phyloP scores from a whole-genome alignment of 2,329 filamentous ascomycete species.

The Leptodontidium sp. region DNA sequence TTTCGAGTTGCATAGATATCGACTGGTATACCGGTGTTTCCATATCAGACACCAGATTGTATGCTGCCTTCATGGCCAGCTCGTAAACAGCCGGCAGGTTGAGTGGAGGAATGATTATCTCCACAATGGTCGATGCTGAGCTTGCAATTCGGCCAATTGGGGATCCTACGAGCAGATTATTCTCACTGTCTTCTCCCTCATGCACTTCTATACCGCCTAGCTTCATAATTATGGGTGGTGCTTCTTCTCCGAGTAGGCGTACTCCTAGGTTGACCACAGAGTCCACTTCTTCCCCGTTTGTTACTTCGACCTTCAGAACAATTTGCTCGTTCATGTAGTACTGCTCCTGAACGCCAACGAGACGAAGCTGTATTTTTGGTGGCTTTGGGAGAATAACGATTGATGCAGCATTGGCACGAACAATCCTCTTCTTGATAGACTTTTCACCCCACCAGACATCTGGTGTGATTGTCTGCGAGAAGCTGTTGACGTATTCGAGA shows the following conservation, averaged over 20 bases:
- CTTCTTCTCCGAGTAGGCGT: slow-evolving; percentile 66
- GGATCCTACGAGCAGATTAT: slow-evolving; percentile 28
- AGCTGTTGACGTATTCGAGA: slow-evolving; percentile 69
- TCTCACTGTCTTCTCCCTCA: slow-evolving; percentile 19
- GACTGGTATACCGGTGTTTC: slow-evolving; percentile 83
- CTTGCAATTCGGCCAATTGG: slow-evolving; percentile 52
- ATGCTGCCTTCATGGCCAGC: slow-evolving; percentile 76
- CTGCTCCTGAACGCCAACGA: slow-evolving; percentile 68
- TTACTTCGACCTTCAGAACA: slow-evolving; percentile 70
- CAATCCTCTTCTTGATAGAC: slow-evolving; percentile 55
- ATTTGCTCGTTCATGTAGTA: slow-evolving; percentile 89
- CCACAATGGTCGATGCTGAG: slow-evolving; percentile 53
- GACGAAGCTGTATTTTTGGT: slow-evolving; percentile 83
- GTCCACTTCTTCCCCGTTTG: slow-evolving; percentile 85
- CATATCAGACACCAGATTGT: slow-evolving; percentile 80
- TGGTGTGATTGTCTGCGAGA: slow-evolving; percentile 53
- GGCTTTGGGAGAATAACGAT: slow-evolving; percentile 86
- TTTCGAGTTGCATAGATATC: slow-evolving; percentile 71
- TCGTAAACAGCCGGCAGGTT: slow-evolving; percentile 65
- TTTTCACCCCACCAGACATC: slow-evolving; percentile 61
- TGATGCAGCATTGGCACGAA: slow-evolving; percentile 58
- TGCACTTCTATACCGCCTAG: slow-evolving; percentile 19
- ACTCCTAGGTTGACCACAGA: slow-evolving; percentile 76
- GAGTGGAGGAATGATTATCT: slow-evolving; percentile 60
- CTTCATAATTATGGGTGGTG: slow-evolving; percentile 56